Percentiles rank a stretch among this genome's conserved stretches.
These are phyloP conservation scores for Acer negundo DNA, from an alignment of 345 rosid genomes.

Conservation along the genomic window DNA sequence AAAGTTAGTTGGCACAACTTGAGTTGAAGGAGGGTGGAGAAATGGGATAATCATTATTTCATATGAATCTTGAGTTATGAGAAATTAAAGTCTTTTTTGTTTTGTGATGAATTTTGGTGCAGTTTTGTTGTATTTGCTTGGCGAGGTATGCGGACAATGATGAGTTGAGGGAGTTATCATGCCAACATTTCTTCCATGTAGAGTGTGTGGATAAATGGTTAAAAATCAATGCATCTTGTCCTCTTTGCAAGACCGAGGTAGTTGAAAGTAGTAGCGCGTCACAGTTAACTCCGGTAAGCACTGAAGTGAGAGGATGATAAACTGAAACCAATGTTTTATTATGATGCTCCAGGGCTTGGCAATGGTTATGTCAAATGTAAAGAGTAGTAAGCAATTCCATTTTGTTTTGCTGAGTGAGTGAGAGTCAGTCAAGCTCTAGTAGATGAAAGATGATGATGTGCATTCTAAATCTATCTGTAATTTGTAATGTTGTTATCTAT, in stretches of 20 bases:
- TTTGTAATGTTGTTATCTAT: neutral
- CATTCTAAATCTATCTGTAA: neutral
- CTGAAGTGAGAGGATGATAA: neutral
- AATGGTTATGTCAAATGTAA: neutral
- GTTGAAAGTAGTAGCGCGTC: slow-evolving; percentile 38
- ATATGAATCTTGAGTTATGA: neutral
- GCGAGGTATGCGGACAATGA: slow-evolving; percentile 61
- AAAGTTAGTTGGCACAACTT: neutral
- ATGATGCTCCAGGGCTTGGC: no score
- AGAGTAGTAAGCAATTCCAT: neutral
- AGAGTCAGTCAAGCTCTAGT: neutral
- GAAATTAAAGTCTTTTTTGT: neutral
- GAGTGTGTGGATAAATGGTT: slow-evolving; percentile 81
- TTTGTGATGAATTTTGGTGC: slow-evolving; percentile 9
- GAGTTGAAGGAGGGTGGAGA: neutral
- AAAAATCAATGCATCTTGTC: slow-evolving; percentile 74
- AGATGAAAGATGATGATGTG: neutral
- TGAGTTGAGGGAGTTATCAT: slow-evolving; percentile 64
- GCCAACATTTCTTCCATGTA: slow-evolving; percentile 70
- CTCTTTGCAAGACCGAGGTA: slow-evolving; percentile 69
- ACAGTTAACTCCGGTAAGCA: slow-evolving; percentile 7
- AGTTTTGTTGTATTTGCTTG: slow-evolving; percentile 84
- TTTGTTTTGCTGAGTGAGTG: neutral
- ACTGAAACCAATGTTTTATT: neutral
- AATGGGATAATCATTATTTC: neutral